Percentiles rank a stretch among this genome's conserved stretches.
These are phyloP conservation scores for Nidularia pulvinata DNA, from an alignment of 768 basidiomycete species.

Conservation along the genomic window DNA sequence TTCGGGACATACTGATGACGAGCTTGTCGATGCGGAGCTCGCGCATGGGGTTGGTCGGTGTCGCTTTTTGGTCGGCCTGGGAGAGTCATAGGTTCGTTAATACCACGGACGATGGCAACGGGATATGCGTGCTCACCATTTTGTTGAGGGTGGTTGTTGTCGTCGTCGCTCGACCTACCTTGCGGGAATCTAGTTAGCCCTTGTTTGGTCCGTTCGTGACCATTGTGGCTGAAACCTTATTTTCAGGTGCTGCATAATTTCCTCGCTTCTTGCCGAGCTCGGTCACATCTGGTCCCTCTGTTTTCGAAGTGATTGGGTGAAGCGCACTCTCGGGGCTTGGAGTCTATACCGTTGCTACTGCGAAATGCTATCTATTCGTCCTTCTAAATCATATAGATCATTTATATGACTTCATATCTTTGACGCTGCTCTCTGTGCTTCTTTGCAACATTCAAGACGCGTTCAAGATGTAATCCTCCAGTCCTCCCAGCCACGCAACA, in stretches of 20 bases:
- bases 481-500: too few species aligned
- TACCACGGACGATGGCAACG: conserved; percentile 2
- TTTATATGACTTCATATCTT: too few species aligned
- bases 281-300: too few species aligned
- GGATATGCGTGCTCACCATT: conserved; percentile 35
- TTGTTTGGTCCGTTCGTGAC: conserved; percentile 17
- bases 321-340: too few species aligned
- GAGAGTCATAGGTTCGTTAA: conserved; percentile 5
- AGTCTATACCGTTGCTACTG: too few species aligned
- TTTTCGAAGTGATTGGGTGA: too few species aligned
- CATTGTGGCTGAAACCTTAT: conserved; percentile 40
- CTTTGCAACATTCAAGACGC: too few species aligned
- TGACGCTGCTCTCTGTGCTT: too few species aligned
- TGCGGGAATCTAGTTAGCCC: conserved; percentile 18
- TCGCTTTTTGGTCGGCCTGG: conserved; percentile 87
- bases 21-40: conserved; percentile 98
- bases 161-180: conserved; percentile 29
- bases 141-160: conserved; percentile 33
- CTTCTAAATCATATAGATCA: too few species aligned
- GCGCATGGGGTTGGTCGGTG: conserved; percentile 93
- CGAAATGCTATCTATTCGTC: too few species aligned
- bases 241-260: conserved; percentile 25
- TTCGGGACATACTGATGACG: conserved; percentile 87
- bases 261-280: conserved; percentile 21
- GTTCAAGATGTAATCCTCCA: too few species aligned